phyloP scores from a whole-genome alignment of 1,139 yeast genomes.

The Yamadazyma spencermartinsiae region DNA sequence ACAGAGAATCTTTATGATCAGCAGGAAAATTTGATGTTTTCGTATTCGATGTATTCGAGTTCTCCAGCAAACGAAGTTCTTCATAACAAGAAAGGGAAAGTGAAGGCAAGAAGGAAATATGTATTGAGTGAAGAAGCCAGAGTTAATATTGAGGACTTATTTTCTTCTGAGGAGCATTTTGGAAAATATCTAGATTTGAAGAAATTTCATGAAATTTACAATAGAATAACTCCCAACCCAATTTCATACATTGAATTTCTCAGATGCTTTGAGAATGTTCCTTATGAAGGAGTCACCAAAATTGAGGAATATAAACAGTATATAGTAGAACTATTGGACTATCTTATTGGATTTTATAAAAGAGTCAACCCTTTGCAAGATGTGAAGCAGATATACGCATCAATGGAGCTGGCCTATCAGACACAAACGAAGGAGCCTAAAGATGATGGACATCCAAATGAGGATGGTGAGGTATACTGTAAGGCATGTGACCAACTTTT shows the following conservation, averaged over 20 bases:
- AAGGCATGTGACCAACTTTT: conserved; percentile 64
- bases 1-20: conserved; percentile 5
- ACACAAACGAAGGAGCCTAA: conserved; percentile 5
- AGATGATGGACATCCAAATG: conserved; percentile 15
- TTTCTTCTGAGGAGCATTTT: conserved; percentile 59
- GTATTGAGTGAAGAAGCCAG: conserved; percentile 49
- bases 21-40: conserved; percentile 29
- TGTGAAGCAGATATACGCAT: conserved; percentile 29
- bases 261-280: conserved; percentile 42
- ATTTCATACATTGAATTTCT: conserved; percentile 55
- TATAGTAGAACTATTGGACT: conserved; percentile 41
- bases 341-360: conserved; percentile 45
- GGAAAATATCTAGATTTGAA: conserved; percentile 68
- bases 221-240: conserved; percentile 38
- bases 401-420: conserved; percentile 18
- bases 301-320: conserved; percentile 43
- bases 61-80: conserved; percentile 20
- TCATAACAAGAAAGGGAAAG: conserved; percentile 22
- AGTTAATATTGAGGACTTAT: conserved; percentile 48
- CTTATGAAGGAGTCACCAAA: conserved; percentile 25
- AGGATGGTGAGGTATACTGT: conserved; percentile 53
- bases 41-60: conserved; percentile 41
- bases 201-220: conserved; percentile 50
- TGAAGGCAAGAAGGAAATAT: conserved; percentile 35
- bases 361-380: conserved; percentile 55